Conservation (phyloP, 441 rosid species). For the Bruguiera hainesii region DNA sequence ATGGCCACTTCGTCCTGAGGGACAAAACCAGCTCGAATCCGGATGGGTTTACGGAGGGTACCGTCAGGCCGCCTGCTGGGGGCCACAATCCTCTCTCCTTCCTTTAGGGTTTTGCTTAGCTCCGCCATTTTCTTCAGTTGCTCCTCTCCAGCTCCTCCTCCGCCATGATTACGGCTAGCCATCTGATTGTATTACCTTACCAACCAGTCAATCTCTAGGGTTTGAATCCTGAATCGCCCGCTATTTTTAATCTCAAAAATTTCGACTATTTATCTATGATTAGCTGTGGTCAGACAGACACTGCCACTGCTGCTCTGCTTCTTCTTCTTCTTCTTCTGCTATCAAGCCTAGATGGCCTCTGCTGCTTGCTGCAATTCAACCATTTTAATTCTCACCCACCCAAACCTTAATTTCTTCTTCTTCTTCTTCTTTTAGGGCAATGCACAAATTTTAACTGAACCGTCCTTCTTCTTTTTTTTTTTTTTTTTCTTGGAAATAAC, state of each 20-base stretch:
- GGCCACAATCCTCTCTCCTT: conserved; percentile 83
- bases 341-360: no score
- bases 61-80: conserved; percentile 91
- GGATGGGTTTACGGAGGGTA: conserved; percentile 73
- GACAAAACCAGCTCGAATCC: conserved; percentile 76
- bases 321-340: no score
- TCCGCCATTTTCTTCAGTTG: conserved; percentile 56
- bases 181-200: conserved; percentile 18
- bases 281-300: not conserved
- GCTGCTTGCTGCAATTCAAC: no score
- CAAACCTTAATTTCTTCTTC: no score
- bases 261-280: not conserved
- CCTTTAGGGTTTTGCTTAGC: conserved; percentile 85
- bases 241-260: not conserved
- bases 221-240: no score
- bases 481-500: no score
- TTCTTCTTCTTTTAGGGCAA: no score
- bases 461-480: no score
- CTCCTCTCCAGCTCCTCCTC: conserved; percentile 37
- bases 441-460: no score
- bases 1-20: conserved; percentile 93
- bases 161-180: conserved; percentile 34
- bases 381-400: no score
- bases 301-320: not conserved
- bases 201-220: not conserved